A percentile compares a stretch with the other conserved stretches of the same genome.
Conservation (phyloP, 352 stramenopile species). For the Thalassiosira oceanica region DNA sequence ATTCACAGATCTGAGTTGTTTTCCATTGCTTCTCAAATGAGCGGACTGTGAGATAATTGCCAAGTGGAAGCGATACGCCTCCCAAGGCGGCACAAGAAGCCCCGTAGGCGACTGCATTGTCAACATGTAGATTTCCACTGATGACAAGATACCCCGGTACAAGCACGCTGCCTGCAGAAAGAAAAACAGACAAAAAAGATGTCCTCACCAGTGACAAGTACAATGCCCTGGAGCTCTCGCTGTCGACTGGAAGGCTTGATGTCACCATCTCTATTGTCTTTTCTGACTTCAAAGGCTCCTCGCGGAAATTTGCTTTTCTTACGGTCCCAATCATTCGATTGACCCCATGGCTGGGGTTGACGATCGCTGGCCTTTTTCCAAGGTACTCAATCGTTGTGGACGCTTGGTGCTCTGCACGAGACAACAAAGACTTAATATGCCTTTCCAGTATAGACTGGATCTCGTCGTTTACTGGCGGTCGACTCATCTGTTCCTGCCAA, state of each 20-base stretch:
- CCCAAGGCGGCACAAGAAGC: conserved; percentile 18
- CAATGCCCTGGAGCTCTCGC: too few species aligned
- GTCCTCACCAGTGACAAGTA: conserved; percentile 40
- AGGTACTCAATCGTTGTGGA: conserved; percentile 71
- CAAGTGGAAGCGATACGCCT: conserved; percentile 20
- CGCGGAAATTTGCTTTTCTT: conserved; percentile 38
- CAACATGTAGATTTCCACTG: conserved; percentile 38
- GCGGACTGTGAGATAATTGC: conserved; percentile 28
- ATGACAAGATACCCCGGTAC: conserved; percentile 8
- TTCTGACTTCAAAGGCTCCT: too few species aligned
- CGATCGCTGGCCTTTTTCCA: conserved; percentile 56
- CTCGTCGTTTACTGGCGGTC: conserved; percentile 14
- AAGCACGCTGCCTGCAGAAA: conserved; percentile 25
- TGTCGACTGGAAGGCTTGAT: too few species aligned
- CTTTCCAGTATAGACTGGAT: conserved; percentile 29
- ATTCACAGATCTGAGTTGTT: conserved; percentile 19
- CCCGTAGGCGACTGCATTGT: conserved; percentile 9
- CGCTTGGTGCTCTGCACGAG: conserved; percentile 60
- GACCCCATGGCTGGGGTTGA: conserved; percentile 14
- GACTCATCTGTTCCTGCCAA: conserved; percentile 10
- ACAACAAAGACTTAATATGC: conserved; percentile 51
- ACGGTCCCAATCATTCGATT: conserved; percentile 58
- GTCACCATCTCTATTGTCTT: too few species aligned
- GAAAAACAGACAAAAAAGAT: conserved; percentile 37
- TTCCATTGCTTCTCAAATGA: conserved; percentile 52